phyloP scores from a whole-genome alignment of 2,329 filamentous ascomycete species.

The Sphaerulina vaccinii region DNA sequence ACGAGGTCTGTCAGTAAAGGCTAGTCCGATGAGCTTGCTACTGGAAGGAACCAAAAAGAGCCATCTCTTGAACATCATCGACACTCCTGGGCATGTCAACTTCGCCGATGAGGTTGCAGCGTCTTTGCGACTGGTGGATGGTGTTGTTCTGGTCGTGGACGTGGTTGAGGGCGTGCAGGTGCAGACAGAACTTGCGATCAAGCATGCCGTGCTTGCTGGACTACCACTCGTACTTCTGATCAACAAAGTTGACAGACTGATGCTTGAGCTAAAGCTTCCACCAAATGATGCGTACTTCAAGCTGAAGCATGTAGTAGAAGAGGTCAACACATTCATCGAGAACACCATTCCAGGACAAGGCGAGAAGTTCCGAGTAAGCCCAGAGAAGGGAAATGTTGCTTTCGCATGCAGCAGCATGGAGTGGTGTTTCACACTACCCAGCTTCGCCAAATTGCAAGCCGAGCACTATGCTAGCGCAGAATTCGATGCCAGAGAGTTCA shows the following conservation, averaged over 20 bases:
- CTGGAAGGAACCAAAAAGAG: slow-evolving; percentile 89
- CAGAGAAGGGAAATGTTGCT: slow-evolving; percentile 96
- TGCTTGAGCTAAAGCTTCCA: slow-evolving; percentile 89
- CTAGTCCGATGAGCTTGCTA: slow-evolving; percentile 90
- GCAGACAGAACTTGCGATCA: slow-evolving; percentile 96
- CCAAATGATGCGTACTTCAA: slow-evolving; percentile 98
- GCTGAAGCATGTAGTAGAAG: slow-evolving; percentile 95
- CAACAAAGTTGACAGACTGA: slow-evolving; percentile 96
- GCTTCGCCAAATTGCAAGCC: slow-evolving; percentile 95
- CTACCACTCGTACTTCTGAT: slow-evolving; percentile 85
- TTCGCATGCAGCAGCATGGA: slow-evolving; percentile 92
- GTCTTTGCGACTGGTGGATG: slow-evolving; percentile 81
- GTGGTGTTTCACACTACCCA: slow-evolving; percentile 94
- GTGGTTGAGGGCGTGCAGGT: slow-evolving; percentile 98
- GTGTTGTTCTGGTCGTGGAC: slow-evolving; percentile 89
- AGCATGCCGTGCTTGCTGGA: slow-evolving; percentile 86
- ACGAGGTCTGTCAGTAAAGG: slow-evolving; percentile 86
- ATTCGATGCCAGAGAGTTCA: slow-evolving; percentile 78
- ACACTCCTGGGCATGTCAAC: slow-evolving; percentile 96
- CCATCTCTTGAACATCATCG: slow-evolving; percentile 89
- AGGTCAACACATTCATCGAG: slow-evolving; percentile 95
- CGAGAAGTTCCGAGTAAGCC: slow-evolving; percentile 77
- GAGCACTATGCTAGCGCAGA: slow-evolving; percentile 63
- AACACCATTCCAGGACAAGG: slow-evolving; percentile 79
- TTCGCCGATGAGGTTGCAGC: slow-evolving; percentile 97